Evolutionary conservation across 2,329 filamentous ascomycete genomes (phyloP), one percentile per base, ranked within the genome.

Genomic region (Reticulascus tulasneorum): DNA sequence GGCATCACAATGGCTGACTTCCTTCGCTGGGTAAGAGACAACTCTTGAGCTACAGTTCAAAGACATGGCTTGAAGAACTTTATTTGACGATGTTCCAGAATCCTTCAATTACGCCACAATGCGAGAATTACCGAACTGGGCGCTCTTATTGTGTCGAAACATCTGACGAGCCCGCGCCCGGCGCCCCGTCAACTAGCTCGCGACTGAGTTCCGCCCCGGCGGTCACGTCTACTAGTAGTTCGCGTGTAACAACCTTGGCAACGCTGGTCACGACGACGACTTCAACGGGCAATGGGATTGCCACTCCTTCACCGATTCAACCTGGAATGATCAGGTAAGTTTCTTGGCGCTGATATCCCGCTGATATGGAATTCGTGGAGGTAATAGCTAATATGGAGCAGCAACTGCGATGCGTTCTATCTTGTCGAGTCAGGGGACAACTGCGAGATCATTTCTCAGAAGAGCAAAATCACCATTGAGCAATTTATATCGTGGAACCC

Each of bases 401-500:
- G 32, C 9, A 53, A 53, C 33, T 58, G 55, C 16, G 47, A 54
- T 7, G 51, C 42, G 24, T 59, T 57, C 29, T 40, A 56, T 29
- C 27, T 42, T 3, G 38, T 58, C 0, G 21, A 40, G 6, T 26
- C 11, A 0, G 49, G 46, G 2, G 50, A 55, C 7, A 38, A 27
- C 7, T 61, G 55, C 25, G 33, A 23, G 6, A 38, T 27, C 0
- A 56, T 61, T 13, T 45, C 3, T 24, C 50, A 7, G 28, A 38
- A 6, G 28, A 55, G 11, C 48, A 60, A 19, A 50, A 23, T 39
- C 26, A 28, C 20, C 18, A 17, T 35, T 10, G 27, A 30, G 17
- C 13, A 31, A 18, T 39, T 30, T n/a, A 24, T 37, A 25, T 33
- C 42, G 9, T 52, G 45, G 48, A 51, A 50, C n/a, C 16, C 24